Percentiles rank a stretch among this genome's conserved stretches.
Evolutionary conservation across 1,139 yeast species (phyloP).

Genomic region (Kodamaea plutei): DNA sequence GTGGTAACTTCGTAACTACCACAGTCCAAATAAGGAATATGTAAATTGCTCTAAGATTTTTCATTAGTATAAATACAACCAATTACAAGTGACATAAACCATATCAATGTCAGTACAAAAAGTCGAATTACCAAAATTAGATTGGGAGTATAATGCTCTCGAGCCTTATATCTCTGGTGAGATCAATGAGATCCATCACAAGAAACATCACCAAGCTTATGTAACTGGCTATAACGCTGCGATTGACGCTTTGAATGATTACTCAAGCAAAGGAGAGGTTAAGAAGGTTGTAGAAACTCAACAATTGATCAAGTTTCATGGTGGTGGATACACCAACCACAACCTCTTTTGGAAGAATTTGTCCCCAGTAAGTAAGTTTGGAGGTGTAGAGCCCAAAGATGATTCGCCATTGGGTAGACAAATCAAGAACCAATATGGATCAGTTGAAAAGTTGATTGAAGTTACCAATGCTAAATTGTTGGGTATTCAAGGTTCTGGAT

Average conservation of each 20-base stretch:
- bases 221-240: conserved; percentile 41
- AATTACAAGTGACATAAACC: too few species aligned
- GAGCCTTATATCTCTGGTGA: conserved; percentile 42
- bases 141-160: conserved; percentile 39
- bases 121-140: conserved; percentile 33
- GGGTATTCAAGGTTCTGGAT: conserved; percentile 46
- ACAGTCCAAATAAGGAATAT: conserved; percentile 4
- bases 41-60: conserved; percentile 4
- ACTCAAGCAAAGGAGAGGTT: conserved; percentile 35
- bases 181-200: conserved; percentile 39
- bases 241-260: conserved; percentile 33
- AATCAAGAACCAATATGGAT: conserved; percentile 38
- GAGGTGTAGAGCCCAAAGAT: conserved; percentile 36
- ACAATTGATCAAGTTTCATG: conserved; percentile 40
- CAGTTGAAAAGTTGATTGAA: conserved; percentile 36
- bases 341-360: conserved; percentile 43
- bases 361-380: conserved; percentile 37
- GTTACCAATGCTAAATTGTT: conserved; percentile 39
- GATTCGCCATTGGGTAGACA: conserved; percentile 32
- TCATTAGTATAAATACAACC: background rate
- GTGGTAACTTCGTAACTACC: too few species aligned
- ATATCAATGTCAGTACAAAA: conserved; percentile 12
- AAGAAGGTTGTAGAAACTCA: conserved; percentile 34
- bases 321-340: conserved; percentile 45
- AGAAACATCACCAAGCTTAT: conserved; percentile 42